A percentile compares a stretch with the other conserved stretches of the same genome.
Evolutionary conservation across 257 asterid genomes (phyloP).

Genomic region (Scutellaria barbata): DNA sequence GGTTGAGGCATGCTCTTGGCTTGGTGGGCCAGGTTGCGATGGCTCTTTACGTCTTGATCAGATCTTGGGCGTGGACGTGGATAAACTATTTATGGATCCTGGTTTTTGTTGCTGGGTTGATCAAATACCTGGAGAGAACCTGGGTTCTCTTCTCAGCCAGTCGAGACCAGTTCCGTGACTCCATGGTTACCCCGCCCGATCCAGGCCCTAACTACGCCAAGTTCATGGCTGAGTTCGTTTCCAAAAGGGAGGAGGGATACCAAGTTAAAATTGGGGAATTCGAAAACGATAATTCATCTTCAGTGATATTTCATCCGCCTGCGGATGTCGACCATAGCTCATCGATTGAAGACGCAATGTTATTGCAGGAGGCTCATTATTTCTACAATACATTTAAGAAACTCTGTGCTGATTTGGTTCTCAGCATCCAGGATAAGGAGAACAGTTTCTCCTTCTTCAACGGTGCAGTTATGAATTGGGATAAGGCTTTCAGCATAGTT

Average conservation of each 20-base stretch:
- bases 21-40: constrained; percentile 34
- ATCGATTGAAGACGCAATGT: neutral
- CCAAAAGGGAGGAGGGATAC: constrained; percentile 37
- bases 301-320: neutral
- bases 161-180: constrained; percentile 39
- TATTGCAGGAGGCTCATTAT: constrained; percentile 26
- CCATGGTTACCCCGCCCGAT: constrained; percentile 48
- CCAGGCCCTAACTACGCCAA: constrained; percentile 58
- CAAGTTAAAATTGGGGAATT: constrained; percentile 23
- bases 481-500: constrained; percentile 34
- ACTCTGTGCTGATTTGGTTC: constrained; percentile 45
- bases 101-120: constrained; percentile 42
- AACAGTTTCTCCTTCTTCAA: constrained; percentile 31
- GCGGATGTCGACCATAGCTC: neutral
- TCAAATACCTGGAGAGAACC: constrained; percentile 50
- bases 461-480: too few species aligned
- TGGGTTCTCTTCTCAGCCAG: constrained; percentile 42
- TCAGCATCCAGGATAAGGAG: constrained; percentile 44
- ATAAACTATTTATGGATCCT: constrained; percentile 18
- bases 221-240: constrained; percentile 47
- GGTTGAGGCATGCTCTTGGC: constrained; percentile 42
- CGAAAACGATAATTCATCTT: neutral
- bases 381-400: constrained; percentile 40
- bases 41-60: constrained; percentile 38
- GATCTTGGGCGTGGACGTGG: neutral